Evolutionary conservation across 2,329 filamentous ascomycete species (phyloP).

Genomic region (Alternaria longipes): DNA sequence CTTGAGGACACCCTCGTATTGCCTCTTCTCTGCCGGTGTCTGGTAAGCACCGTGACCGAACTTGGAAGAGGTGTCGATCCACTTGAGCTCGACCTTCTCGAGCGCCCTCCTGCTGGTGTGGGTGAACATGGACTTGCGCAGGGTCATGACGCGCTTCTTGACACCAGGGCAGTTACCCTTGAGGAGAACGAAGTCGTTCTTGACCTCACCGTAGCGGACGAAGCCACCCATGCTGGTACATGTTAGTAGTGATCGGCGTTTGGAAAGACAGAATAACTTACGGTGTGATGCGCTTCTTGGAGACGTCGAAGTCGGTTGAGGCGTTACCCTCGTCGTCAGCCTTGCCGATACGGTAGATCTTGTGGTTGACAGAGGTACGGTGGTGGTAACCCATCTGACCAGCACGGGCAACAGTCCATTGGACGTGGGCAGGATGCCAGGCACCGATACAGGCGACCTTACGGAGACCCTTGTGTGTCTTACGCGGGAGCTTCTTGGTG

Average conservation of each 20-base stretch:
- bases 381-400: slow-evolving; percentile 99
- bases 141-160: slow-evolving; percentile 99
- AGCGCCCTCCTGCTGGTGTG: slow-evolving; percentile 95
- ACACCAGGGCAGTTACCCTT: slow-evolving; percentile 98
- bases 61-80: slow-evolving; percentile 99
- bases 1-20: slow-evolving; percentile 98
- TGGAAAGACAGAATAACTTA: slow-evolving; percentile 66
- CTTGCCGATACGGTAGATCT: slow-evolving; percentile 99
- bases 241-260: slow-evolving; percentile 46
- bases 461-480: slow-evolving; percentile 99
- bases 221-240: slow-evolving; percentile 89
- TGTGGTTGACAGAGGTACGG: slow-evolving; percentile 99
- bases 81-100: slow-evolving; percentile 99
- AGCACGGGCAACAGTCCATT: slow-evolving; percentile 99
- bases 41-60: slow-evolving; percentile 99
- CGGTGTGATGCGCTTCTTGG: slow-evolving; percentile 99
- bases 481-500: slow-evolving; percentile 99
- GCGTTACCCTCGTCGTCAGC: slow-evolving; percentile 89
- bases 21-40: slow-evolving; percentile 96
- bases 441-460: slow-evolving; percentile 99
- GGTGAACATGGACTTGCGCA: slow-evolving; percentile 97
- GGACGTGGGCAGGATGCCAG: slow-evolving; percentile 99
- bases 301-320: slow-evolving; percentile 93
- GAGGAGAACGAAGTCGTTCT: slow-evolving; percentile 98
- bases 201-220: slow-evolving; percentile 98